Conservation (phyloP, 495 filamentous ascomycete genomes). For the Bryoglossum gracile region DNA sequence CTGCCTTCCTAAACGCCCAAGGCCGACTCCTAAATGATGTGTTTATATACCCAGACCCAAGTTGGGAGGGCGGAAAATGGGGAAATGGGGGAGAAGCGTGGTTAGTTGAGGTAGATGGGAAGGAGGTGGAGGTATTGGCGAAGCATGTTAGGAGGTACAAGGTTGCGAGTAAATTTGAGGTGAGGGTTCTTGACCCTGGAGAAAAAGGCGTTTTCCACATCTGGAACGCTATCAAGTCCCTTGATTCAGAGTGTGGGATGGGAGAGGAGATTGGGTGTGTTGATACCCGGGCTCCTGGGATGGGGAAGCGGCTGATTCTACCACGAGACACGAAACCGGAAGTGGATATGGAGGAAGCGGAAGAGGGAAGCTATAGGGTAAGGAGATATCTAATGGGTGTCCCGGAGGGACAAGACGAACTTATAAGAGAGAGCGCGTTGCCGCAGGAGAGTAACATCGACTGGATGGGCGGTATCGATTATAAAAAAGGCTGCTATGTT, state of each 20-base stretch:
- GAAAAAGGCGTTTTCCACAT: slow-evolving; percentile 59
- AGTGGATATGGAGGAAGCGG: slow-evolving; percentile 21
- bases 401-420: slow-evolving; percentile 75
- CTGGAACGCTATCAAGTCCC: slow-evolving; percentile 39
- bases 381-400: slow-evolving; percentile 72
- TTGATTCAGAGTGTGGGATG: background rate
- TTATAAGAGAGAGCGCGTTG: slow-evolving; percentile 58
- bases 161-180: slow-evolving; percentile 66
- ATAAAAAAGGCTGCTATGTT: slow-evolving; percentile 92
- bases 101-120: slow-evolving; percentile 75
- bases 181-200: slow-evolving; percentile 53
- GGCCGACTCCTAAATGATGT: slow-evolving; percentile 82
- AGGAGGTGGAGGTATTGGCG: slow-evolving; percentile 50
- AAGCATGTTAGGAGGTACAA: slow-evolving; percentile 77
- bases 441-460: slow-evolving; percentile 84
- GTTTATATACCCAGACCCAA: slow-evolving; percentile 65
- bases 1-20: slow-evolving; percentile 76
- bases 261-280: slow-evolving; percentile 35
- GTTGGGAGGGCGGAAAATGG: slow-evolving; percentile 6
- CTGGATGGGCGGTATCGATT: slow-evolving; percentile 74
- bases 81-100: slow-evolving; percentile 35
- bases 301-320: slow-evolving; percentile 55
- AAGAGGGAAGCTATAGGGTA: slow-evolving; percentile 50
- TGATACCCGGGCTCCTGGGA: slow-evolving; percentile 60
- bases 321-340: slow-evolving; percentile 25